Base-by-base conservation (phyloP, 345 rosid species). In the Citrus mangshanensis region DNA sequence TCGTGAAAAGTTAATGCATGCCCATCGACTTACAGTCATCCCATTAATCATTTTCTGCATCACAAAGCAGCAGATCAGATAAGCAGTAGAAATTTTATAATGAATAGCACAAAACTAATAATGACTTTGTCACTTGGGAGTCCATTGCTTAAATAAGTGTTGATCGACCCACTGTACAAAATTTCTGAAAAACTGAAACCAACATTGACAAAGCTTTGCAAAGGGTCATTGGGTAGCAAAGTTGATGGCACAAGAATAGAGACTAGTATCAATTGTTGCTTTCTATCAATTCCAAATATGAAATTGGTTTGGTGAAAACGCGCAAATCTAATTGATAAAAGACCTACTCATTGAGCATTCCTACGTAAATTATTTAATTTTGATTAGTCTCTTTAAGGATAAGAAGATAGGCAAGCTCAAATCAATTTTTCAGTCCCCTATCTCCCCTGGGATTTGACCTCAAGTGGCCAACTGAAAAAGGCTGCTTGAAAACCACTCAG, bases 21-120 rank as follows among this genome's bases (percentile, higher is more conserved):
- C 93, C 99, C 99, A 97, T 64, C 96, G 88, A 81, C 78, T 94
- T 68, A 97, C 98, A 13, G 97, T 93, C 98, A 93, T 94, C 68
- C 98, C 99, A 56, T 97, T 94, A 62, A 97, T 94, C 99, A 97
- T 94, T 89, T 97, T 97, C 99, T 93, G 85, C 27, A 72, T 66
- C 27, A 72, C 22, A 77, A 60, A 62, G 54, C 56, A 46, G 30
- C 19, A 75, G 32, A 70, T 6, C 49, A 78, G 59, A 27, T 63
- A 62, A 77, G 78, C 28, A 76, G 74, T 28, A 80, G 70, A 73
- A 76, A 46, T 42, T 46, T 49, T 19, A 25, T 2, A 19, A 56
- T 61, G 62, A 51, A 55, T 27, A 64, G 13, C 22, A 32, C 66
- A 25, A 27, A 34, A 32, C 16, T 37, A 68, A 63, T 18, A 76